Conservation (phyloP, 176 grass and related monocot species). For the Zoysia pacifica region DNA sequence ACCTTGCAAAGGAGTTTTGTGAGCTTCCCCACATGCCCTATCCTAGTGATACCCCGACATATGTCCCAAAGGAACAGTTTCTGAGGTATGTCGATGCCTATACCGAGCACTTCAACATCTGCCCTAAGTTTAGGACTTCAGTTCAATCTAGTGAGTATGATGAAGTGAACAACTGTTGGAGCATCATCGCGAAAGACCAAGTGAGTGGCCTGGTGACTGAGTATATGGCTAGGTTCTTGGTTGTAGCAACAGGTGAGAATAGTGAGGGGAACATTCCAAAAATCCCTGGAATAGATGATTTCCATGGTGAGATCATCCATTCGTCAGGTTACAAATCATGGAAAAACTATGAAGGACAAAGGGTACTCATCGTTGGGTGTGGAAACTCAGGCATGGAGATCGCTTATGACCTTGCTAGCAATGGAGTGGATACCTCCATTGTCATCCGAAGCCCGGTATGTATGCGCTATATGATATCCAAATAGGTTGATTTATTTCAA, state of each 20-base stretch:
- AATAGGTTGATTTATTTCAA: background rate
- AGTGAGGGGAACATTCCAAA: conserved; percentile 31
- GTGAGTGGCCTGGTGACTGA: background rate
- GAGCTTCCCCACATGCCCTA: conserved; percentile 57
- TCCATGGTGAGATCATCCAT: conserved; percentile 56
- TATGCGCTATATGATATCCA: background rate
- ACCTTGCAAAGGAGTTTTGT: conserved; percentile 61
- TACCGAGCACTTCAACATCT: conserved; percentile 35
- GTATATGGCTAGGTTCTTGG: conserved; percentile 52
- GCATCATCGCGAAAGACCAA: conserved; percentile 22
- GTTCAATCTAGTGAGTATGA: conserved; percentile 56
- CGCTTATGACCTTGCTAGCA: conserved; percentile 53
- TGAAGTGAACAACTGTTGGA: conserved; percentile 34
- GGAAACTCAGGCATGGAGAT: conserved; percentile 91
- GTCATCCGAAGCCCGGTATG: conserved; percentile 52
- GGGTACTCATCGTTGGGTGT: conserved; percentile 61
- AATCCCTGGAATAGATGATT: conserved; percentile 44
- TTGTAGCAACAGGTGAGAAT: conserved; percentile 75
- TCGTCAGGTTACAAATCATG: conserved; percentile 54
- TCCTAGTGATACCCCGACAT: conserved; percentile 41
- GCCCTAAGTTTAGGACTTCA: conserved; percentile 7
- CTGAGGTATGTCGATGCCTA: conserved; percentile 63
- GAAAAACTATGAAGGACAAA: conserved; percentile 18
- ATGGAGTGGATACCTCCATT: conserved; percentile 53
- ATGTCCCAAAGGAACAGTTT: conserved; percentile 47